Evolutionary conservation across 352 stramenopile species (phyloP).

Genomic region (Globisporangium rhizosaccharum): DNA sequence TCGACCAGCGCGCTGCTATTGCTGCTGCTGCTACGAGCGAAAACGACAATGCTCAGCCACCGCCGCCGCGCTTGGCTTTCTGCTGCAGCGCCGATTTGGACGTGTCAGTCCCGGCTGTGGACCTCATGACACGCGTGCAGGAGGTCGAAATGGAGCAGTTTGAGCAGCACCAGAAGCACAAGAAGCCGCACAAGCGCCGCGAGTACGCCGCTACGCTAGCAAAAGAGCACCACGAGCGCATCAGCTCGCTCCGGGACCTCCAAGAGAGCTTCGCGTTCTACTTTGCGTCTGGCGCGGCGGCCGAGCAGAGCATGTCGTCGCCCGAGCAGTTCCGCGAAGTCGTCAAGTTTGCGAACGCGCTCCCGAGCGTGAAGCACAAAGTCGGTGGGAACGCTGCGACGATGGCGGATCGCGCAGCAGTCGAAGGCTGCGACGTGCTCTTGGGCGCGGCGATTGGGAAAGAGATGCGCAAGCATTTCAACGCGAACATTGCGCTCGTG

Average conservation of each 20-base stretch:
- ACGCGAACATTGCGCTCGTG: conserved; percentile 56
- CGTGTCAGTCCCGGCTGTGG: conserved; percentile 67
- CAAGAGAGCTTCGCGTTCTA: conserved; percentile 84
- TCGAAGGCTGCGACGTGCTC: conserved; percentile 67
- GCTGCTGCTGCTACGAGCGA: not conserved
- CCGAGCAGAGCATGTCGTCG: conserved; percentile 80
- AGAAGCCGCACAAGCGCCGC: conserved; percentile 13
- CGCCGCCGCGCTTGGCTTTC: conserved; percentile 55
- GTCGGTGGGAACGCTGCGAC: conserved; percentile 77
- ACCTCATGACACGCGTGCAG: conserved; percentile 62
- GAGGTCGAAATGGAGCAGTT: conserved; percentile 37
- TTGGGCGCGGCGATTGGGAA: conserved; percentile 72
- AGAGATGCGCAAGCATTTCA: conserved; percentile 68
- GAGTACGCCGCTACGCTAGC: conserved; percentile 20
- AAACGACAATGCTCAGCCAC: conserved; percentile 5
- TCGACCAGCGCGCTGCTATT: not conserved
- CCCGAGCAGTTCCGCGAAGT: conserved; percentile 71
- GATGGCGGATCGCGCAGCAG: conserved; percentile 65
- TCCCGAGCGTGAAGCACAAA: conserved; percentile 53
- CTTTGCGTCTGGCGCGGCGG: conserved; percentile 70
- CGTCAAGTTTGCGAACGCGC: conserved; percentile 55
- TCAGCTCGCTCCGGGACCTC: conserved; percentile 48
- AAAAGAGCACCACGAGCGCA: conserved; percentile 67
- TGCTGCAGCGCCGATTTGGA: conserved; percentile 81
- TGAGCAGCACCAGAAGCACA: conserved; percentile 33